A percentile compares a stretch with the other conserved stretches of the same genome.
Evolutionary conservation across 1,284 basidiomycete species (phyloP).

Genomic region (Puccinia triticina): DNA sequence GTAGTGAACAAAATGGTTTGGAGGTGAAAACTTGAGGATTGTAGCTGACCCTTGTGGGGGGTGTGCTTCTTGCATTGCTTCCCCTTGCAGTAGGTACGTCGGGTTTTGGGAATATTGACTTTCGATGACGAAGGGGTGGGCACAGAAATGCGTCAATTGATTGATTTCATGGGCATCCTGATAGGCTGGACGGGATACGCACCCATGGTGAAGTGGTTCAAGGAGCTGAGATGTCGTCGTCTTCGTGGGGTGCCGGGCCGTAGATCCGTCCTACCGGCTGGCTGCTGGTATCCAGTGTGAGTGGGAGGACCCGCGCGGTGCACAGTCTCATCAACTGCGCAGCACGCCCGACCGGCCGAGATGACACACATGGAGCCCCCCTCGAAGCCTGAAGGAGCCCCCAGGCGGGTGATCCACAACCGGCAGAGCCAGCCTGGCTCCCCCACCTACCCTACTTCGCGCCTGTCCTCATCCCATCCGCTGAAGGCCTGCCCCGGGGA

Average conservation of each 20-base stretch:
- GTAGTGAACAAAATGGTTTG: background rate
- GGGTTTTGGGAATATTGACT: constrained; percentile 70
- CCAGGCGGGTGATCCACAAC: too few species aligned
- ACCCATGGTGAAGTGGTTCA: background rate
- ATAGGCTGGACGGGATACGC: background rate
- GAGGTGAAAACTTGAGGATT: background rate
- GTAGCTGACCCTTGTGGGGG: constrained; percentile 50
- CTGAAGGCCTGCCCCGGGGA: too few species aligned
- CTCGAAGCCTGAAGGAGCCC: too few species aligned
- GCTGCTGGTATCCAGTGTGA: background rate
- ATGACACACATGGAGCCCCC: too few species aligned
- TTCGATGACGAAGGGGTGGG: background rate
- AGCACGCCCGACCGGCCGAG: too few species aligned
- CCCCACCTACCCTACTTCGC: too few species aligned
- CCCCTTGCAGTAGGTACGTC: constrained; percentile 86
- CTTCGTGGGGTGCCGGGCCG: background rate
- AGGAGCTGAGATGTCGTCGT: background rate
- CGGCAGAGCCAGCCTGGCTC: too few species aligned
- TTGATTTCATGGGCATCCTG: background rate
- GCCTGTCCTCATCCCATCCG: too few species aligned
- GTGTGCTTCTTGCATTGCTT: constrained; percentile 99
- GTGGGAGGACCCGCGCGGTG: background rate
- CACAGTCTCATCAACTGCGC: constrained; percentile 33
- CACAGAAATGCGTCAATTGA: background rate
- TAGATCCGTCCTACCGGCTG: background rate